phyloP scores from a whole-genome alignment of 2,329 filamentous ascomycete species.

The Pyrenophora seminiperda region DNA sequence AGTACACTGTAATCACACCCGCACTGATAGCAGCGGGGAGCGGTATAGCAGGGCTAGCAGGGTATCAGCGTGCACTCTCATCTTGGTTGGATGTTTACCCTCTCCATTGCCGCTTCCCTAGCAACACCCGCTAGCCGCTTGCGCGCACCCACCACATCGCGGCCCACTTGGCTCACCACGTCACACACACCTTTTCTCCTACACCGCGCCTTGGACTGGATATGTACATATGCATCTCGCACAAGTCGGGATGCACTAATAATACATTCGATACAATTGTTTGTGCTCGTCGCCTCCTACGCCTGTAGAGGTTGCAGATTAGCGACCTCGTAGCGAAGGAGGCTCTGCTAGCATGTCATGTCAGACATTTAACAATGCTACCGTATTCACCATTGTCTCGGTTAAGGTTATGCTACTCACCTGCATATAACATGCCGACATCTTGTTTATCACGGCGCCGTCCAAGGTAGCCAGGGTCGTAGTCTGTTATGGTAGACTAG shows the following conservation, averaged over 20 bases:
- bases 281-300: background rate
- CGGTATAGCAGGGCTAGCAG: slow-evolving; percentile 20
- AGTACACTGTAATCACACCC: slow-evolving; percentile 14
- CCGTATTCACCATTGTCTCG: no score
- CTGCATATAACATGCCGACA: no score
- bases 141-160: slow-evolving; percentile 4
- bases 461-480: no score
- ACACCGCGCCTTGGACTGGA: slow-evolving; percentile 3
- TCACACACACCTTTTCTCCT: slow-evolving; percentile 19
- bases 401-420: no score
- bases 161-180: slow-evolving; percentile 21
- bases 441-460: no score
- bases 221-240: no score
- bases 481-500: no score
- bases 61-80: slow-evolving; percentile 23
- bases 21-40: slow-evolving; percentile 27
- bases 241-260: no score
- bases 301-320: no score
- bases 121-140: slow-evolving; percentile 18
- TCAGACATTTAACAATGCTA: no score
- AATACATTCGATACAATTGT: background rate
- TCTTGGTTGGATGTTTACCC: slow-evolving; percentile 24
- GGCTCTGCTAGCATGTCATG: no score
- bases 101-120: slow-evolving; percentile 25
- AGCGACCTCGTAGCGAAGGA: no score